Percentiles rank a stretch among this genome's conserved stretches.
These are phyloP conservation scores for Ceriops tagal DNA, from an alignment of 345 rosid species.

Conservation along the genomic window DNA sequence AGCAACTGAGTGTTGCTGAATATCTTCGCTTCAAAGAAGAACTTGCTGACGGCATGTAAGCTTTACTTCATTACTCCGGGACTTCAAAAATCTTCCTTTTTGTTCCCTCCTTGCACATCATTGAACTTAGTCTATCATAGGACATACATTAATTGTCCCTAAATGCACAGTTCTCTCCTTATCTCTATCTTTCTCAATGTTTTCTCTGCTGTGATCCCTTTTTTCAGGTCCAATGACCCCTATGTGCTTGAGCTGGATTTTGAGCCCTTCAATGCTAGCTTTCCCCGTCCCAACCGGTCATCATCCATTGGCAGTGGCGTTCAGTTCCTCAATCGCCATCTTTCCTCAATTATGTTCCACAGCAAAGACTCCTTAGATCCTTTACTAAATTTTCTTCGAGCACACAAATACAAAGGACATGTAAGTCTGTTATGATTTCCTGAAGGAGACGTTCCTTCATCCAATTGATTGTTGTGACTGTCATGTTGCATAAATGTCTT, in stretches of 20 bases:
- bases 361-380: slow-evolving; percentile 92
- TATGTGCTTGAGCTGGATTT: slow-evolving; percentile 92
- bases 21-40: slow-evolving; percentile 89
- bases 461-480: neutral
- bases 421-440: slow-evolving; percentile 45
- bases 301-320: slow-evolving; percentile 99
- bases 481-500: neutral
- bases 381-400: slow-evolving; percentile 75
- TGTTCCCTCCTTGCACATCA: neutral
- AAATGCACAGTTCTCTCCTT: neutral
- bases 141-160: neutral
- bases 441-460: neutral
- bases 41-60: slow-evolving; percentile 80
- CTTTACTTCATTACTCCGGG: slow-evolving; percentile 1
- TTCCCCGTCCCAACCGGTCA: slow-evolving; percentile 86
- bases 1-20: slow-evolving; percentile 70
- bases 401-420: slow-evolving; percentile 77
- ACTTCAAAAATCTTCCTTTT: neutral
- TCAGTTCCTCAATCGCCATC: slow-evolving; percentile 95
- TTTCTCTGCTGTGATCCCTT: neutral
- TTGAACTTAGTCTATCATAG: neutral
- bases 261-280: slow-evolving; percentile 84
- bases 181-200: neutral
- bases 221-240: slow-evolving; percentile 35
- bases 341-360: slow-evolving; percentile 90